Conservation (phyloP, 345 rosid species). For the Arabidopsis thaliana region DNA sequence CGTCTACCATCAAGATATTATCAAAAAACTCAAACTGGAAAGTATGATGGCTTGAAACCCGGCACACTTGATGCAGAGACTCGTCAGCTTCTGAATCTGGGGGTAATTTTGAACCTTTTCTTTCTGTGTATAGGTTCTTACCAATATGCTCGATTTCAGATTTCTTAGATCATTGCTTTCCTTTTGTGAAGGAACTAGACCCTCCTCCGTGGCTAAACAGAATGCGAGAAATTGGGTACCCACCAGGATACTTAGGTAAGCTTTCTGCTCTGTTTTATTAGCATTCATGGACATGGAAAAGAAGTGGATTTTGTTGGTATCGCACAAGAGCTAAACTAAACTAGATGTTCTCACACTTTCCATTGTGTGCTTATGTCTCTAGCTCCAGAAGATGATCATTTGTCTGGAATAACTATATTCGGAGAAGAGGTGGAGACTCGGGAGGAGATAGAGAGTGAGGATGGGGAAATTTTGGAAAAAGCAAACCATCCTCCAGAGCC, state of each 20-base stretch:
- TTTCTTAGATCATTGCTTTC: conserved; percentile 4
- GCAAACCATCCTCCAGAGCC: conserved; percentile 48
- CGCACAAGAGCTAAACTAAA: neutral
- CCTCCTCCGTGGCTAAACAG: conserved; percentile 99
- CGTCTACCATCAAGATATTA: conserved; percentile 76
- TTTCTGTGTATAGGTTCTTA: neutral
- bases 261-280: conserved; percentile 14
- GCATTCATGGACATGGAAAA: conserved; percentile 1
- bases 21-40: conserved; percentile 72
- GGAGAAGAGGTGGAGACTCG: conserved; percentile 53
- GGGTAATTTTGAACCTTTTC: conserved; percentile 58
- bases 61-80: conserved; percentile 88
- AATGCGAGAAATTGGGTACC: conserved; percentile 98
- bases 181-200: conserved; percentile 76
- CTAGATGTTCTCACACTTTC: conserved; percentile 10
- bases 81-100: conserved; percentile 74
- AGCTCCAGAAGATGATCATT: conserved; percentile 72
- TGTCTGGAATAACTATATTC: conserved; percentile 83
- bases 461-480: conserved; percentile 72
- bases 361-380: conserved; percentile 27
- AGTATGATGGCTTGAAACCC: conserved; percentile 85
- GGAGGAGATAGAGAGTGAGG: conserved; percentile 55
- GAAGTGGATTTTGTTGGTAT: conserved; percentile 1
- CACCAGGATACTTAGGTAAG: conserved; percentile 95
- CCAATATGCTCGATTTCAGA: neutral